Base-by-base conservation (phyloP, 371 early-diverging fungal genomes). In the Mucor velutinosus region DNA sequence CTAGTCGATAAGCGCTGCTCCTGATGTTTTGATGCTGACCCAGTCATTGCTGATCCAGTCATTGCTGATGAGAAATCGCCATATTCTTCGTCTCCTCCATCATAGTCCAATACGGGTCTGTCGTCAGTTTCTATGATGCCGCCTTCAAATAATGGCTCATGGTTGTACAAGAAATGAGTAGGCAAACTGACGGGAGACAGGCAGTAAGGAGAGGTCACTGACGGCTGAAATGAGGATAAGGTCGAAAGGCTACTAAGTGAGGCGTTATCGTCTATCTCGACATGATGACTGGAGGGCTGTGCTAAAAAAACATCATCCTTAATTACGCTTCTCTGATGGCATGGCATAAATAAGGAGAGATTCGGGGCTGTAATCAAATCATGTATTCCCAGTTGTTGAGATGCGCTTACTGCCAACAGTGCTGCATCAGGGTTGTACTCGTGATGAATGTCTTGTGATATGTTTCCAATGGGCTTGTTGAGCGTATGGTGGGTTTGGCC, bases 111-210 rank as follows among this genome's bases (percentile, higher is more conserved):
- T n/a, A 23, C 1, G 7, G 49, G 14, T 8, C 7, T 45, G 5
- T 58, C 32, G 4, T 62, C 45, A 32, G 53, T 65, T 45, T 64
- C 69, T 7, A 71, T 62, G 27, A 70, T 70, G 19, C 70, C 65
- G 27, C 74, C 74, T 56, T 76, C 76, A 70, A 76, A 76, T 37
- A 76, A 60, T 23, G 76, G 76, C 14, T 76, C 76, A 67, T 76
- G 70, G 51, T 76, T 72, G 47, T 72, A 70, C 59, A 76, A 58
- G 41, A 76, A 70, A 39, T 69, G 66, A 1, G 76, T 72, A 23
- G 76, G 76, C 6, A 70, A 72, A 12, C 70, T 74, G 10, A 74
- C 74, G 27, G 74, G 74, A 37, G 74, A 70, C 25, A 74, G 47
- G 21, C 62, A 62, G 29, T 66, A 70, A 10, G 69, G 66, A 23